Evolutionary conservation across 2,329 filamentous ascomycete genomes (phyloP).

Genomic region (Volutella citrinella): DNA sequence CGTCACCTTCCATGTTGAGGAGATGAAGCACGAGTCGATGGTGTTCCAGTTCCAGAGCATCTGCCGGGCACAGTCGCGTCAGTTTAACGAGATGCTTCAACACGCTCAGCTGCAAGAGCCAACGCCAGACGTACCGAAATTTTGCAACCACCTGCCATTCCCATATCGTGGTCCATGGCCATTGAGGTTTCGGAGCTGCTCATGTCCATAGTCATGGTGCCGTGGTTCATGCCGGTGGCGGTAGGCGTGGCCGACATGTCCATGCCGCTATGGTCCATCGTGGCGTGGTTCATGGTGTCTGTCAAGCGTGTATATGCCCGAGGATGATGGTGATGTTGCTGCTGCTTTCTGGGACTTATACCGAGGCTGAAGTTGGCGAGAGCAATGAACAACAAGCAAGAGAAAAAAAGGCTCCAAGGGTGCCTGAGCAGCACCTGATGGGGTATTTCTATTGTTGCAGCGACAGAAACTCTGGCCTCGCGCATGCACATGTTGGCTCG

Average conservation of each 20-base stretch:
- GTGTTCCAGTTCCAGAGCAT: conserved; percentile 83
- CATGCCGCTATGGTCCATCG: conserved; percentile 8
- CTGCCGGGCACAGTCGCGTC: conserved; percentile 34
- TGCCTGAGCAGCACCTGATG: no score
- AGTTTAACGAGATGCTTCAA: no score
- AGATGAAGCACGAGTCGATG: conserved; percentile 68
- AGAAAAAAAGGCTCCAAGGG: no score
- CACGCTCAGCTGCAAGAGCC: background rate
- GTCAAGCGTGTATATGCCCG: conserved; percentile 8
- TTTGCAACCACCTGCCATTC: conserved; percentile 30
- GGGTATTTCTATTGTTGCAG: no score
- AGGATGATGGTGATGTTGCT: conserved; percentile 4
- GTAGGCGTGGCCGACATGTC: conserved; percentile 12
- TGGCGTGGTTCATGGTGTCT: conserved; percentile 1
- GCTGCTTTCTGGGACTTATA: background rate
- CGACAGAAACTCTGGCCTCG: no score
- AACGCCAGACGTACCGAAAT: conserved; percentile 41
- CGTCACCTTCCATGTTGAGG: conserved; percentile 65
- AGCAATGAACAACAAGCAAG: background rate
- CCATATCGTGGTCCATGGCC: conserved; percentile 11
- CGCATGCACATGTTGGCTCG: no score
- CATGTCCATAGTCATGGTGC: conserved; percentile 19
- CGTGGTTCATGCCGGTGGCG: conserved; percentile 11
- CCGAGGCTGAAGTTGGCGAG: background rate
- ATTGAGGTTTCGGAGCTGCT: conserved; percentile 13